A percentile compares a stretch with the other conserved stretches of the same genome.
Conservation (phyloP, 345 rosid species). For the Camelina laxa region DNA sequence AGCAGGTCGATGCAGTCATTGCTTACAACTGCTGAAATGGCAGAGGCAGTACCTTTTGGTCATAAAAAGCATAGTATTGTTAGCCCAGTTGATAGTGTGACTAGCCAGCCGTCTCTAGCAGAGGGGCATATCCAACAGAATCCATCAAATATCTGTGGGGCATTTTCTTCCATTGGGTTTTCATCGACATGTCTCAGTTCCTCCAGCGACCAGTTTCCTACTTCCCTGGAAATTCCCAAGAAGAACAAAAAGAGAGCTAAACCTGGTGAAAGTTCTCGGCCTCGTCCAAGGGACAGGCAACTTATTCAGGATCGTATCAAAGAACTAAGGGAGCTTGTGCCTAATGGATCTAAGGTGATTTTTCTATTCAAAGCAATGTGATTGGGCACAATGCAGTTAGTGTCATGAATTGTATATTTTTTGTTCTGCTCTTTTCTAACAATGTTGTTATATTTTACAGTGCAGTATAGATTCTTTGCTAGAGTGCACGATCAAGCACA, state of each 20-base stretch:
- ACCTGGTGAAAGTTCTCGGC: slow-evolving; percentile 86
- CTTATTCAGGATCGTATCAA: slow-evolving; percentile 95
- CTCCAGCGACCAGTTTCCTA: slow-evolving; percentile 68
- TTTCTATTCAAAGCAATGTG: slow-evolving; percentile 31
- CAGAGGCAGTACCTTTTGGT: slow-evolving; percentile 58
- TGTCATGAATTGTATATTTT: slow-evolving; percentile 1
- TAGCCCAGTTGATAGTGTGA: slow-evolving; percentile 55
- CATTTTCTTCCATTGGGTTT: slow-evolving; percentile 67
- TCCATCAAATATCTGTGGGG: slow-evolving; percentile 63
- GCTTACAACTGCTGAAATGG: slow-evolving; percentile 52
- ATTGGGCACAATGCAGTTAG: neutral
- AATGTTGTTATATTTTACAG: slow-evolving; percentile 54
- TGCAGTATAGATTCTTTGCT: slow-evolving; percentile 97
- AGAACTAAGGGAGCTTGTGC: slow-evolving; percentile 96
- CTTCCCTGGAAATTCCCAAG: slow-evolving; percentile 61
- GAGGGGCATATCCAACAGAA: slow-evolving; percentile 53
- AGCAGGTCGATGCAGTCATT: slow-evolving; percentile 63
- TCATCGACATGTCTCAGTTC: slow-evolving; percentile 75
- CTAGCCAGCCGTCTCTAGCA: slow-evolving; percentile 51
- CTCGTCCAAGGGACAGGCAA: slow-evolving; percentile 98
- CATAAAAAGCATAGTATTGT: slow-evolving; percentile 44
- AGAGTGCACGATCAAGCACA: slow-evolving; percentile 93
- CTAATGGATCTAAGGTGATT: slow-evolving; percentile 93
- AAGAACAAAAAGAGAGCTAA: slow-evolving; percentile 76
- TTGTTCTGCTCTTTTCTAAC: slow-evolving; percentile 32